These are phyloP conservation scores for Dalechampia spathulata DNA, from an alignment of 441 rosid species.

Conservation along the genomic window DNA sequence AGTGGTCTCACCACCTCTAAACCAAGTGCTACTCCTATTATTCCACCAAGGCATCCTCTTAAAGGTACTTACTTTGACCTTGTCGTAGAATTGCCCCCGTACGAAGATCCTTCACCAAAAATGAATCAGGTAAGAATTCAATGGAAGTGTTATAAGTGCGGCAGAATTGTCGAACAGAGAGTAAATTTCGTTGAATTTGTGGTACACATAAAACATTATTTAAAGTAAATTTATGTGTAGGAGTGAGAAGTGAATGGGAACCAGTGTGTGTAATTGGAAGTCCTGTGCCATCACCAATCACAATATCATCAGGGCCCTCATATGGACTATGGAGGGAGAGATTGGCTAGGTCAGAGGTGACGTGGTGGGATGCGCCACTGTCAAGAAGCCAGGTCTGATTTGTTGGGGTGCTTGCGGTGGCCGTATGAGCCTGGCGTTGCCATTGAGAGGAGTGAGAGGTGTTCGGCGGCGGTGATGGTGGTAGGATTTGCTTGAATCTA, in stretches of 20 bases:
- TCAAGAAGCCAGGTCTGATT: neutral
- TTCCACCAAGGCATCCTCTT: too few species aligned
- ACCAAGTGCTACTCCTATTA: too few species aligned
- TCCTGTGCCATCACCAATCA: neutral
- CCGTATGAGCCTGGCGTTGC: neutral
- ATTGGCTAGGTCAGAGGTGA: neutral
- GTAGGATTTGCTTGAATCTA: neutral
- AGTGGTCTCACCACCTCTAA: too few species aligned
- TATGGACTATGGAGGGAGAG: neutral
- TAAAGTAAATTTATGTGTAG: neutral
- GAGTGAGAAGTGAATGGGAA: neutral
- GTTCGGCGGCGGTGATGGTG: neutral
- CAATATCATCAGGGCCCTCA: neutral
- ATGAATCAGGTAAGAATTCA: neutral
- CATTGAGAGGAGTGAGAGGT: neutral
- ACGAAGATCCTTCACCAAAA: neutral
- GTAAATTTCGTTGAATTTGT: neutral
- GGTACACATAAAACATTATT: neutral
- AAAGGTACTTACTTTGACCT: neutral
- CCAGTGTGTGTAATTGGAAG: neutral
- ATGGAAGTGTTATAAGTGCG: neutral
- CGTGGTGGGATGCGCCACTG: neutral
- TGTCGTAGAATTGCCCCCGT: neutral
- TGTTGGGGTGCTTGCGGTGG: neutral
- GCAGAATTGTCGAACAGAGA: neutral